phyloP scores from a whole-genome alignment of 176 grass and related monocot genomes.

The Oryza brachyantha region DNA sequence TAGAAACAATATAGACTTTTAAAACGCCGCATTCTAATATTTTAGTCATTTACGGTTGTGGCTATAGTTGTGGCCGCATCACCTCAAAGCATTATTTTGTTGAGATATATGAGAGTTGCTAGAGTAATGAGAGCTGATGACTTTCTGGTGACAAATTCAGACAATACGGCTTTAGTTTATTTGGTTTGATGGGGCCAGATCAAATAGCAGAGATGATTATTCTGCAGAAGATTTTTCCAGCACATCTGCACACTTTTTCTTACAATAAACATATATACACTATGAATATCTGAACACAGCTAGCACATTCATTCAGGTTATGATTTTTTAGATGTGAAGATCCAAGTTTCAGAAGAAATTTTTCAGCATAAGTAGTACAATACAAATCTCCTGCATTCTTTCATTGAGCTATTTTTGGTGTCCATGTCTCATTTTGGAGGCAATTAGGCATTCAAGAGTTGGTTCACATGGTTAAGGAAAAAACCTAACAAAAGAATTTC shows the following conservation, averaged over 20 bases:
- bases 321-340: background rate
- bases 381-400: background rate
- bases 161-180: conserved; percentile 29
- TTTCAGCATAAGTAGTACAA: background rate
- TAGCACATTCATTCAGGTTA: background rate
- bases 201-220: background rate
- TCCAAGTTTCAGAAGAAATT: background rate
- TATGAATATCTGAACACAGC: background rate
- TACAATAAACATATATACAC: background rate
- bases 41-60: conserved; percentile 30
- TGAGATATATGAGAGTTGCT: background rate
- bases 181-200: conserved; percentile 8
- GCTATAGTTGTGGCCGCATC: conserved; percentile 33
- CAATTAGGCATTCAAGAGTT: background rate
- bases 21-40: conserved; percentile 15
- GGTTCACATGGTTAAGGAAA: background rate
- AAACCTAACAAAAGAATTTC: background rate
- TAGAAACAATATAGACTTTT: background rate
- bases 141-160: conserved; percentile 18
- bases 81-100: conserved; percentile 14
- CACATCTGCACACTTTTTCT: background rate
- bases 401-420: background rate
- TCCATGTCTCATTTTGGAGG: background rate
- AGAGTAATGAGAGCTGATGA: conserved; percentile 18
- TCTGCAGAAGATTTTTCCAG: background rate